These are phyloP conservation scores for Calocybe gangraenosa DNA, from an alignment of 768 basidiomycete genomes.

Conservation along the genomic window DNA sequence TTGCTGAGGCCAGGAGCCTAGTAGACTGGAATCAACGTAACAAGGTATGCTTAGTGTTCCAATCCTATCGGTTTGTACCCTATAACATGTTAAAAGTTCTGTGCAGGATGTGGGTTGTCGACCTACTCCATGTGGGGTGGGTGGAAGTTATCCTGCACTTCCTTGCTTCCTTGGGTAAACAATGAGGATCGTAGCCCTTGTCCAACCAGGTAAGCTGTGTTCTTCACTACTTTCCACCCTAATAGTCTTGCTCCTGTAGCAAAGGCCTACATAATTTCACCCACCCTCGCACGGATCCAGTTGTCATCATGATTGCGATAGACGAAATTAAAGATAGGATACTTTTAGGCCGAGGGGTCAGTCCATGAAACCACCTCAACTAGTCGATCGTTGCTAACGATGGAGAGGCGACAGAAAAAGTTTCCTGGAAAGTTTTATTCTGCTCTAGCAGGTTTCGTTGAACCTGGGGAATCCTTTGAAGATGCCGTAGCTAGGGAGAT, in stretches of 20 bases:
- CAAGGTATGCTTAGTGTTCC: conserved; percentile 43
- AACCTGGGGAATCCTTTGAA: conserved; percentile 92
- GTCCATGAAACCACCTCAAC: conserved; percentile 27
- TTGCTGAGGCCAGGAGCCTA: conserved; percentile 75
- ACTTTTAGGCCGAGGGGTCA: conserved; percentile 80
- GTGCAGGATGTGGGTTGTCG: conserved; percentile 79
- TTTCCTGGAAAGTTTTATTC: conserved; percentile 78
- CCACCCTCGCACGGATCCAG: conserved; percentile 81
- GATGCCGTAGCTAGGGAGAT: conserved; percentile 91
- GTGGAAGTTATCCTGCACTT: conserved; percentile 86
- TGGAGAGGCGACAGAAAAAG: conserved; percentile 40
- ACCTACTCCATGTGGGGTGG: conserved; percentile 91
- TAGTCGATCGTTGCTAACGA: background rate
- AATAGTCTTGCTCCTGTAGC: conserved; percentile 31
- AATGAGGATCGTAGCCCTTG: conserved; percentile 63
- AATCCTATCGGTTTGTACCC: background rate
- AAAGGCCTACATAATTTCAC: conserved; percentile 85
- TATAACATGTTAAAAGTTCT: conserved; percentile 52
- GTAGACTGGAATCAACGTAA: conserved; percentile 93
- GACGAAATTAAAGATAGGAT: conserved; percentile 79
- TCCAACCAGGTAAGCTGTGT: conserved; percentile 51
- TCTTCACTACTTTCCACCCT: background rate
- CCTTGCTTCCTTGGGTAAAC: conserved; percentile 72
- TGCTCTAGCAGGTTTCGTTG: conserved; percentile 89
- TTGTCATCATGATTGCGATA: conserved; percentile 87